phyloP scores from a whole-genome alignment of 441 rosid genomes.

The Eutrema salsugineum region DNA sequence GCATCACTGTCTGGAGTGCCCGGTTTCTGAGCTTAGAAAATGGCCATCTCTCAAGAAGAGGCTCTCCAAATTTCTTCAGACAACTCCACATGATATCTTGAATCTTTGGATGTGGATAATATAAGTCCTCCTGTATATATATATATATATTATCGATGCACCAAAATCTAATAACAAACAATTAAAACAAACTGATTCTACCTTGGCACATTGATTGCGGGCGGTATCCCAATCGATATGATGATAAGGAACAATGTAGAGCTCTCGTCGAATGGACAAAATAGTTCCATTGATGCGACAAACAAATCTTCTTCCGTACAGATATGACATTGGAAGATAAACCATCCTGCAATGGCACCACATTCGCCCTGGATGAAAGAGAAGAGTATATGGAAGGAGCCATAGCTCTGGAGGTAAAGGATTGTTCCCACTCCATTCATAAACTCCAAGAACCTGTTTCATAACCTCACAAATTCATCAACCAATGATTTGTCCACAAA shows the following conservation, averaged over 20 bases:
- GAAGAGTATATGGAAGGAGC: slow-evolving; percentile 64
- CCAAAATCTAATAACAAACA: background rate
- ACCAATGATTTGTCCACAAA: background rate
- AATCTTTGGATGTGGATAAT: slow-evolving; percentile 55
- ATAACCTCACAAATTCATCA: background rate
- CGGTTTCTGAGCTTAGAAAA: slow-evolving; percentile 38
- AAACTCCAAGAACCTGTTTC: slow-evolving; percentile 58
- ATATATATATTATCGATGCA: background rate
- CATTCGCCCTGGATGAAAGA: slow-evolving; percentile 72
- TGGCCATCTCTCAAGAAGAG: slow-evolving; percentile 58
- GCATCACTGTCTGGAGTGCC: slow-evolving; percentile 43
- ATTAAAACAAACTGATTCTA: background rate
- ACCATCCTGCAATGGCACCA: slow-evolving; percentile 82
- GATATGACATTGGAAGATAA: slow-evolving; percentile 67
- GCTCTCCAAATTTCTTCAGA: slow-evolving; percentile 49
- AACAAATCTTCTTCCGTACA: slow-evolving; percentile 63
- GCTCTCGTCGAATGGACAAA: slow-evolving; percentile 57
- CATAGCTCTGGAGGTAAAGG: slow-evolving; percentile 74
- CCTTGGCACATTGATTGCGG: slow-evolving; percentile 62
- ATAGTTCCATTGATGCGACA: slow-evolving; percentile 44
- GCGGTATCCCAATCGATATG: slow-evolving; percentile 58
- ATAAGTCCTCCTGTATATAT: slow-evolving; percentile 75
- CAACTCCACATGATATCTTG: slow-evolving; percentile 65
- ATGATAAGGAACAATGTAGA: slow-evolving; percentile 50
- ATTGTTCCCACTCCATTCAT: slow-evolving; percentile 79